Evolutionary conservation across 371 early-diverging fungal genomes (phyloP), one percentile per base, ranked within the genome.

Genomic region (Lichtheimia ornata): DNA sequence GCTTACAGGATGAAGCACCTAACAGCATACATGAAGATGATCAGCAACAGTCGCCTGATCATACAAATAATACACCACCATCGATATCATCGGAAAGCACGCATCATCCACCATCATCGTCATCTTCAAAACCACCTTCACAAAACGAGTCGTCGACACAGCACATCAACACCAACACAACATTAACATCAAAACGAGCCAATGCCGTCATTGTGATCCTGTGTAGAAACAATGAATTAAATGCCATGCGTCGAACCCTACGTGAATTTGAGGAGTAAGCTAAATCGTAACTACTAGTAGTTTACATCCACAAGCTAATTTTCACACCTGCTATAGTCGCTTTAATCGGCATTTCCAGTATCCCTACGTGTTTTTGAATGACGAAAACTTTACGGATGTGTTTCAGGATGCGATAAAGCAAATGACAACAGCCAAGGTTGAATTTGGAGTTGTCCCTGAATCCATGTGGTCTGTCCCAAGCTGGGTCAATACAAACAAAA

Each of bases 341-440:
- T 97, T 97, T 72, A 98, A 98, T 67, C 79, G 77, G 22, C 80
- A 83, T 44, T 93, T 82, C 70, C 69, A 82, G 51, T 97, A 98
- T 74, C 97, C 97, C 0, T 97, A 96, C 66, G 90, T 98, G 18
- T 91, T 92, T 63, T 80, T 94, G 42, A 92, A 94, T 75, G 91
- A 97, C 50, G 87, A 76, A 14, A 90, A 87, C 9, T 98, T 97
- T 59, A 84, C 83, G 2, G 82, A 87, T 1, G 82, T 88, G 62
- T 91, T 92, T 69, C 88, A 79, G 56, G 52, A 61, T 22, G 77
- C 79, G 4, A 79, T 89, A 30, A 74, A 60, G n/a, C 77, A 82
- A 71, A 59, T 90, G 67, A 91, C 91, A 35, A 67, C 77, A n/a
- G 86, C 86, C 15, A 71, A 82, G 17, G 66, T 82, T n/a, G 62